Evolutionary conservation across 2,329 filamentous ascomycete species (phyloP).

Genomic region (Fusarium haematococcum): DNA sequence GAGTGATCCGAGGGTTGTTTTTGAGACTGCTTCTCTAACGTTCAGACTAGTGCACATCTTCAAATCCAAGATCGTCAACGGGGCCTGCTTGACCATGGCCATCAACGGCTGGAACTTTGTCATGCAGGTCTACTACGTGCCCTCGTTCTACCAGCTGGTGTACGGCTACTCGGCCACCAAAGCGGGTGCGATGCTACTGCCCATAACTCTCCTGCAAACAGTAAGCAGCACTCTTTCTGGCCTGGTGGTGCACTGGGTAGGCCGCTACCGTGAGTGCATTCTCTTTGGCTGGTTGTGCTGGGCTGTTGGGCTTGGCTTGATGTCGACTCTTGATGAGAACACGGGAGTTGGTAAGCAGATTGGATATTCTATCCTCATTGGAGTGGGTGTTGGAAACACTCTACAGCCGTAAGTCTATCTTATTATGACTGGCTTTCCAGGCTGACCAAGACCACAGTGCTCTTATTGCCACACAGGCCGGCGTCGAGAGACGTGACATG

Average conservation of each 20-base stretch:
- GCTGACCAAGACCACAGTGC: constrained; percentile 45
- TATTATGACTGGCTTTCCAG: too few relatives aligned
- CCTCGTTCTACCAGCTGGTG: constrained; percentile 59
- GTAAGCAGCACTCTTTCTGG: constrained; percentile 63
- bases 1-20: constrained; percentile 27
- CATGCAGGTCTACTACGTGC: constrained; percentile 64
- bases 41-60: constrained; percentile 61
- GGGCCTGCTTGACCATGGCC: constrained; percentile 67
- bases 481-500: constrained; percentile 63
- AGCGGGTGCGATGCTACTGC: constrained; percentile 56
- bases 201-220: constrained; percentile 58
- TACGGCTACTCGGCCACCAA: constrained; percentile 58
- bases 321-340: constrained; percentile 62
- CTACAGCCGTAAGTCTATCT: constrained; percentile 62
- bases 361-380: constrained; percentile 65
- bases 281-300: constrained; percentile 65
- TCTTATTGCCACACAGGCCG: constrained; percentile 66
- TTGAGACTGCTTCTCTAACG: background rate
- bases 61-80: constrained; percentile 64
- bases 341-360: constrained; percentile 65
- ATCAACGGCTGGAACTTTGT: constrained; percentile 71
- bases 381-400: constrained; percentile 64
- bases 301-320: constrained; percentile 64
- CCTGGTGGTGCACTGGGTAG: constrained; percentile 63
- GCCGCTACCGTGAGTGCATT: constrained; percentile 65